Evolutionary conservation across 2,329 filamentous ascomycete genomes (phyloP), one percentile per base, ranked within the genome.

Genomic region (Trichoderma endophyticum): DNA sequence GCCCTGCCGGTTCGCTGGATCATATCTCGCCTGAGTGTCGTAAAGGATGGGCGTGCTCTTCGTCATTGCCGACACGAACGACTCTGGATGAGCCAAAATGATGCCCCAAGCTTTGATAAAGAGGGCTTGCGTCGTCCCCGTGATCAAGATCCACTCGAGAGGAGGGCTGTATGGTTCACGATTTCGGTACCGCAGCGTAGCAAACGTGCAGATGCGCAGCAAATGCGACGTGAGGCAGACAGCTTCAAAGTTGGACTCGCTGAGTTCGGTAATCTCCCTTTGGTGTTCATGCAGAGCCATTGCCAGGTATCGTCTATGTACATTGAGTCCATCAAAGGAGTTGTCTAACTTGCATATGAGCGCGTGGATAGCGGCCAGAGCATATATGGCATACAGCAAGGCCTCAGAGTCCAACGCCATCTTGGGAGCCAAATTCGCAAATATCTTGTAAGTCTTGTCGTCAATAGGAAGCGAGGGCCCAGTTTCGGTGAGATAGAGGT

Each of bases 71-170:
- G 60, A 62, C 14, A 71, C 54, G 12, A 71, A 57, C 18, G 72
- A 72, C 30, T 69, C 65, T 3, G 60, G 48, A 48, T 73, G 56
- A 21, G 63, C 70, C 14, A 56, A 21, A 8, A 73, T 60, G 5
- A 74, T 61, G 48, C 56, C 51, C 51, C 57, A 66, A 4, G 74
- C 70, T 14, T 72, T 67, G 30, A 15, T 21, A 12, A 73, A 62
- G 14, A 75, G 59, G 9, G 68, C 73, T 54, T 60, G 57, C 7
- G 73, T 72, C 60, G 73, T 75, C 15, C 73, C 74, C 11, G 73
- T 75, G 39, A 73, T 75, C 65, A 74, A 67, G 15, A 75, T 56
- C 74, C 74, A 75, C 28, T 75, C 74, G 1, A 74, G 64, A 4
- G 74, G 74, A 30, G 74, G 74, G 14, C 39, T 43, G 12, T 75